phyloP scores from a whole-genome alignment of 2,329 filamentous ascomycete species.

The Cercospora janseana region DNA sequence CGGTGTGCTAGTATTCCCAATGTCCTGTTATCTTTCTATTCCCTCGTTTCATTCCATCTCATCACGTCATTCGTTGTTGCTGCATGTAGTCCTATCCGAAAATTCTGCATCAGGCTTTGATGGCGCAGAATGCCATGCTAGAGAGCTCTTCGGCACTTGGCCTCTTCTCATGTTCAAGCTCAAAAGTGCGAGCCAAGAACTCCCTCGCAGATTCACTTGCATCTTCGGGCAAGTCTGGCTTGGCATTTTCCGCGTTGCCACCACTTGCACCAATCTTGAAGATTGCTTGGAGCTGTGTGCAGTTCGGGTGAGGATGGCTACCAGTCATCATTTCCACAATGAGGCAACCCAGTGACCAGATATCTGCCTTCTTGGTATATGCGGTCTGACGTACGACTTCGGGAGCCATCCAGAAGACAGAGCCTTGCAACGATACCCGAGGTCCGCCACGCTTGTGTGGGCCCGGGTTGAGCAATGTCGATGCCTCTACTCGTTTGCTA shows the following conservation, averaged over 20 bases:
- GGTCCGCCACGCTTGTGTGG: constrained; percentile 55
- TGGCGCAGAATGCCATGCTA: constrained; percentile 65
- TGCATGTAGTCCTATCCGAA: not conserved
- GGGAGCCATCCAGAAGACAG: constrained; percentile 99
- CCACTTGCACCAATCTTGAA: constrained; percentile 90
- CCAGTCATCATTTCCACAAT: constrained; percentile 99
- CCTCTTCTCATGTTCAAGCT: constrained; percentile 88
- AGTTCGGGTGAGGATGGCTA: constrained; percentile 92
- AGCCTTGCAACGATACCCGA: constrained; percentile 82
- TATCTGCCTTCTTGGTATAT: constrained; percentile 97
- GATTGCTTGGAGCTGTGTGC: constrained; percentile 94
- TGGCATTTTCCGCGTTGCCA: constrained; percentile 54
- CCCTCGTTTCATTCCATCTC: not conserved
- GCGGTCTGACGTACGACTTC: constrained; percentile 97
- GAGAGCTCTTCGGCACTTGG: constrained; percentile 90
- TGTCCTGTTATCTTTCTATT: not conserved
- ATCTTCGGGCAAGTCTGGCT: constrained; percentile 82
- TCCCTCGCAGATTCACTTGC: constrained; percentile 79
- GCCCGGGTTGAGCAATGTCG: constrained; percentile 65
- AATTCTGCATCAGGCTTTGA: constrained; percentile 25
- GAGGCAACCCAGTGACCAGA: constrained; percentile 94
- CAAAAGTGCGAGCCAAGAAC: constrained; percentile 87
- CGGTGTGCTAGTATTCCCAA: not conserved
- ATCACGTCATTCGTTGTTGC: not conserved
- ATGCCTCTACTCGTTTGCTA: constrained; percentile 92